Conservation (phyloP, 495 filamentous ascomycete genomes). For the Lophiotrema nucula region DNA sequence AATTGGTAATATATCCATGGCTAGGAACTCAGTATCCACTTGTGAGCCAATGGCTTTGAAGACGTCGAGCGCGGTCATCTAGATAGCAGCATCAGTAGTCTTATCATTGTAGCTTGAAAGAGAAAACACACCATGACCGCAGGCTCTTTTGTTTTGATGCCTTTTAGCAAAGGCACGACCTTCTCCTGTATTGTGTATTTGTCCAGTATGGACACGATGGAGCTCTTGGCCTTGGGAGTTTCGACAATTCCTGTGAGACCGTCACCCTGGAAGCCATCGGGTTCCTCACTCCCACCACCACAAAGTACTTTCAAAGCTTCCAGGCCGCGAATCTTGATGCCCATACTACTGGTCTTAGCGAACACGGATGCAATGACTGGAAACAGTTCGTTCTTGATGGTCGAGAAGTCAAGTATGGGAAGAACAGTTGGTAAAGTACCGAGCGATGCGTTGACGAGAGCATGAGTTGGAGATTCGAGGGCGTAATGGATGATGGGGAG, state of each 20-base stretch:
- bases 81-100: neutral
- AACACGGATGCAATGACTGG: slow-evolving; percentile 87
- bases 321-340: slow-evolving; percentile 87
- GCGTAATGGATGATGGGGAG: slow-evolving; percentile 78
- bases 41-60: slow-evolving; percentile 76
- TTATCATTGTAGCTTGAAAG: neutral
- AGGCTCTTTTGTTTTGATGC: slow-evolving; percentile 95
- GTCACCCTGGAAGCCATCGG: slow-evolving; percentile 52
- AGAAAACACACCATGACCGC: slow-evolving; percentile 68
- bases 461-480: slow-evolving; percentile 83
- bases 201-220: slow-evolving; percentile 74
- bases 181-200: slow-evolving; percentile 98
- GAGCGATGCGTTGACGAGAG: slow-evolving; percentile 79
- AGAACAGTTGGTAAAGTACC: slow-evolving; percentile 70
- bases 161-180: slow-evolving; percentile 83
- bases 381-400: slow-evolving; percentile 93
- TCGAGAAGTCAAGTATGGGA: slow-evolving; percentile 86
- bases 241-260: slow-evolving; percentile 64
- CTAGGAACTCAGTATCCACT: slow-evolving; percentile 89
- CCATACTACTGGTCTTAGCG: slow-evolving; percentile 84
- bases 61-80: slow-evolving; percentile 81
- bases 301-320: slow-evolving; percentile 89
- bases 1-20: slow-evolving; percentile 82
- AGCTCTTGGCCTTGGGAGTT: slow-evolving; percentile 51
- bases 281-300: slow-evolving; percentile 57